These are phyloP conservation scores for Clonostachys solani DNA, from an alignment of 2,329 filamentous ascomycete species.

Conservation along the genomic window DNA sequence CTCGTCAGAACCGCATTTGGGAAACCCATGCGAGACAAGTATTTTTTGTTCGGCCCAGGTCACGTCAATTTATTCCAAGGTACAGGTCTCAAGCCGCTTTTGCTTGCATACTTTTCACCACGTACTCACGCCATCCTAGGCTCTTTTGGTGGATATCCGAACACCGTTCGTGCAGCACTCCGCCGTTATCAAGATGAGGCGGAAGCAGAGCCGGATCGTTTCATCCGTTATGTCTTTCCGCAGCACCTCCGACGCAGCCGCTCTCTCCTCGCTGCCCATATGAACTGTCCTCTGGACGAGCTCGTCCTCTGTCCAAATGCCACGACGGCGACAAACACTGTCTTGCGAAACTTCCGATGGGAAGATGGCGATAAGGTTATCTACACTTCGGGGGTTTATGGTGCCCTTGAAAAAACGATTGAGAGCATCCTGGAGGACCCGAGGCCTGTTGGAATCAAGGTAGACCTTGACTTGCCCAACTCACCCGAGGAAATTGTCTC, in stretches of 20 bases:
- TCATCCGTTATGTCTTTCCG: constrained; percentile 67
- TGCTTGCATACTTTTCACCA: no score
- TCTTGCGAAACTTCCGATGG: constrained; percentile 73
- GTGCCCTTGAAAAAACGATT: constrained; percentile 71
- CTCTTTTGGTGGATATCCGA: constrained; percentile 76
- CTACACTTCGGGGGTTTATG: constrained; percentile 72
- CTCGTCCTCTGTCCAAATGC: constrained; percentile 80
- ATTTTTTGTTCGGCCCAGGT: no score
- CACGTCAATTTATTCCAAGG: no score
- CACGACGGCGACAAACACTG: constrained; percentile 71
- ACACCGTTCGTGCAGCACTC: constrained; percentile 51
- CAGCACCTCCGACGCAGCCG: constrained; percentile 62
- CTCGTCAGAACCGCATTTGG: no score
- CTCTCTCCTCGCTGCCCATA: constrained; percentile 57
- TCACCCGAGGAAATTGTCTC: constrained; percentile 60
- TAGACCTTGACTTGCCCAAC: constrained; percentile 62
- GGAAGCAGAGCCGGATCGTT: constrained; percentile 69
- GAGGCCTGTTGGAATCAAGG: no score
- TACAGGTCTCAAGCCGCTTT: no score
- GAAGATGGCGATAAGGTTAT: constrained; percentile 72
- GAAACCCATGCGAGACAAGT: no score
- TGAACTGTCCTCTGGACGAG: constrained; percentile 62
- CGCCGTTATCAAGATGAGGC: constrained; percentile 59
- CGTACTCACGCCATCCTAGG: no score
- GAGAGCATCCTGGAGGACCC: constrained; percentile 60